Conservation (phyloP, 2,329 filamentous ascomycete species). For the Scytalidium sp. region DNA sequence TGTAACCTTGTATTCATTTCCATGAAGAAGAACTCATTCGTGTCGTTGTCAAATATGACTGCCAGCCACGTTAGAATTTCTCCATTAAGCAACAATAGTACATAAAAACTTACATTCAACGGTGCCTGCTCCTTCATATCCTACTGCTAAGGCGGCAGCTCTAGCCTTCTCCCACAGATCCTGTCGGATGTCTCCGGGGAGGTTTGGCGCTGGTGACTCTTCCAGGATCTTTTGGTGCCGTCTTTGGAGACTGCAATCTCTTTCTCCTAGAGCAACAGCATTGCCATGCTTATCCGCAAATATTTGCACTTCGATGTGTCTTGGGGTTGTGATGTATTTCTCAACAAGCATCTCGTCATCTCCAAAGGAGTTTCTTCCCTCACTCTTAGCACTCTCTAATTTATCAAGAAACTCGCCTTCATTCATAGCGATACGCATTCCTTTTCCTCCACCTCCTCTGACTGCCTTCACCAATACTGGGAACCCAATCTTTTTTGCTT, state of each 20-base stretch:
- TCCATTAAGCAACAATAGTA: slow-evolving; percentile 33
- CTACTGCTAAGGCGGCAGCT: slow-evolving; percentile 68
- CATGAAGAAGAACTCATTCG: slow-evolving; percentile 78
- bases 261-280: slow-evolving; percentile 80
- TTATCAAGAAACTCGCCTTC: slow-evolving; percentile 69
- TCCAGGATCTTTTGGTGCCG: slow-evolving; percentile 90
- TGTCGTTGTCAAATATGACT: slow-evolving; percentile 82
- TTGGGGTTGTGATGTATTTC: slow-evolving; percentile 72
- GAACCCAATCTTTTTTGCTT: slow-evolving; percentile 69
- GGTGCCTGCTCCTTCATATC: slow-evolving; percentile 87
- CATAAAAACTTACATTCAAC: slow-evolving; percentile 69
- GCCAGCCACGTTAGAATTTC: slow-evolving; percentile 45
- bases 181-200: slow-evolving; percentile 54
- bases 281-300: slow-evolving; percentile 80
- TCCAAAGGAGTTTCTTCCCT: slow-evolving; percentile 77
- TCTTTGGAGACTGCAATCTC: slow-evolving; percentile 84
- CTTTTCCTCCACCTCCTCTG: slow-evolving; percentile 79
- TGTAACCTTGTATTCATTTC: slow-evolving; percentile 87
- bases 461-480: slow-evolving; percentile 79
- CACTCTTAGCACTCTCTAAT: slow-evolving; percentile 68
- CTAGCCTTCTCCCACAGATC: slow-evolving; percentile 66
- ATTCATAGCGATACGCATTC: slow-evolving; percentile 71
- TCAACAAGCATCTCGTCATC: slow-evolving; percentile 85
- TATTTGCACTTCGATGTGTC: slow-evolving; percentile 88
- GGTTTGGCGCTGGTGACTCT: slow-evolving; percentile 75